Evolutionary conservation across 176 grass and related monocot genomes (phyloP), one percentile per base, ranked within the genome.

Genomic region (Ensete glaucum): DNA sequence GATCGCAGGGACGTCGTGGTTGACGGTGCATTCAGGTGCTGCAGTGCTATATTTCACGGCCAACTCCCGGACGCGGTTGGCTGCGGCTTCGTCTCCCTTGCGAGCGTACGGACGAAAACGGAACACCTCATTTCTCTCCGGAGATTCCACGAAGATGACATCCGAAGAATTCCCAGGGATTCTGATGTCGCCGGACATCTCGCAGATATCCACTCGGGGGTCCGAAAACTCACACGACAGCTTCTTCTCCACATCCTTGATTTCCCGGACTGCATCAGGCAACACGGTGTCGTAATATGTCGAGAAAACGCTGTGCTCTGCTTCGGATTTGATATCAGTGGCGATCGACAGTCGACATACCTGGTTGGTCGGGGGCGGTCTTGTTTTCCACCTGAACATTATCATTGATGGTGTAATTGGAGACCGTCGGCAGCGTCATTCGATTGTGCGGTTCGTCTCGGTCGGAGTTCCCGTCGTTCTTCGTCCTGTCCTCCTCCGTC

Each of bases 361-460:
- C 65, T 22, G 27, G 53, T 24, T 66, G 75, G 25, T 69, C 77
- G 20, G 52, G 16, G 12, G 9, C 19, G 16, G 22, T 13, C 13
- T 50, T 78, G 67, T 73, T 76, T 20, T 81, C 80, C 1, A 43
- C 24, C 49, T 82, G 84, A n/a, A 85, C 81, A n/a, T 82, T 59
- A 19, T 96, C 92, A 73, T 70, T 84, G 66, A 96, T 88, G 17
- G 92, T 96, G 20, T 96, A 92, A 67, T 92, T 96, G 2, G 92
- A 91, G 56, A 96, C 84, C 53, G 92, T 96, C 52, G 86, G 92
- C 16, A 96, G 80, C 43, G 86, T 89, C 21, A 96, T 59, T 73
- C 27, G 65, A 15, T 43, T 34, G 3, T 43, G 24, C 21, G 25
- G 1, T 34, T 68, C 50, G 3, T 67, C 64, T 67, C 8, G 64